Evolutionary conservation across 257 asterid genomes (phyloP), one percentile per base, ranked within the genome.

Genomic region (Ocimum tenuiflorum): DNA sequence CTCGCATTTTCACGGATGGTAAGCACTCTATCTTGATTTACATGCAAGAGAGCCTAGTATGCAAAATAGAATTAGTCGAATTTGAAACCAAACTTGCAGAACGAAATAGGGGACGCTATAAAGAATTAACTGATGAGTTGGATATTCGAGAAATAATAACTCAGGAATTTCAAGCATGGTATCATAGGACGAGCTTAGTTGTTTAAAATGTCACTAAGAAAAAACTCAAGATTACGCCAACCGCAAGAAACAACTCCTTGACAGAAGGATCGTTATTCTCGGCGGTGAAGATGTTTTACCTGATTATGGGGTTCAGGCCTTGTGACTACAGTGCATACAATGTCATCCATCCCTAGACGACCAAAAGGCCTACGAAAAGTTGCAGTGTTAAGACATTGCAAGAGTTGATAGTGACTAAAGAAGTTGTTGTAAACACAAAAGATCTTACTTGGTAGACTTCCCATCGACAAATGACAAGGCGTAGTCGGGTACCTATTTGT

Each of bases 241-340:
- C n/a, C n/a, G n/a, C n/a, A n/a, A n/a, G n/a, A n/a, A n/a, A n/a
- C n/a, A n/a, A n/a, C n/a, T n/a, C n/a, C n/a, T n/a, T n/a, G n/a
- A n/a, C n/a, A n/a, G n/a, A n/a, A n/a, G n/a, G n/a, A n/a, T n/a
- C n/a, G n/a, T n/a, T n/a, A n/a, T n/a, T n/a, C n/a, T n/a, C n/a
- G n/a, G n/a, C n/a, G 42, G 38, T 41, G 15, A n/a, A 23, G 7
- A 13, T 17, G 9, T 4, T 7, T 7, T n/a, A 79, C 84, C 79
- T 79, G 84, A 35, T 79, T 79, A 33, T 79, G 84, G 1, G 84
- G 84, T 17, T 79, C 73, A 2, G 81, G 77, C 49, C 81, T 36
- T 29, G 81, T 76, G 29, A 79, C 81, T 15, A 79, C 84, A 1
- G 84, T 79, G 27, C 77, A 74, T 0, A 79, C 84, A 14, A 78